Conservation (phyloP, 148 eudicot species). For the Mesembryanthemum crystallinum region DNA sequence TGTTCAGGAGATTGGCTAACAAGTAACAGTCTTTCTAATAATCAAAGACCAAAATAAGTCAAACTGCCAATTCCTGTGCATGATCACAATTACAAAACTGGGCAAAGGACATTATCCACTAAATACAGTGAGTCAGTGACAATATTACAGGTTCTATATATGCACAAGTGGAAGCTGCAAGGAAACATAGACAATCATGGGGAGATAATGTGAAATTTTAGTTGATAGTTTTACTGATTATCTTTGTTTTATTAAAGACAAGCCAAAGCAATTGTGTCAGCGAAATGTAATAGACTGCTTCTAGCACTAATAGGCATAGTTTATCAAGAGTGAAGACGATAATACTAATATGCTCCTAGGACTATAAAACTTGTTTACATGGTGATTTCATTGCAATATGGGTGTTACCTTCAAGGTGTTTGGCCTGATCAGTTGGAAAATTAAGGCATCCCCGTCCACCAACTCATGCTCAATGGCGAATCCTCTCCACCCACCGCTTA, state of each 20-base stretch:
- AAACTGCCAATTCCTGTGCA: background rate
- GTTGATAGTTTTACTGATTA: too few relatives aligned
- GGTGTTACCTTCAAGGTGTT: slow-evolving; percentile 51
- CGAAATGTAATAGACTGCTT: background rate
- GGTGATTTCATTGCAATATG: background rate
- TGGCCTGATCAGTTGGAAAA: slow-evolving; percentile 56
- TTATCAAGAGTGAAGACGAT: background rate
- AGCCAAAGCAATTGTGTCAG: background rate
- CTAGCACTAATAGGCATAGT: too few relatives aligned
- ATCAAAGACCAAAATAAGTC: background rate
- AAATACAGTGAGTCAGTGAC: background rate
- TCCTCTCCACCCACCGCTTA: slow-evolving; percentile 86
- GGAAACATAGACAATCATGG: background rate
- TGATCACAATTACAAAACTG: background rate
- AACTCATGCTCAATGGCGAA: slow-evolving; percentile 69
- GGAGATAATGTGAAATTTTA: background rate
- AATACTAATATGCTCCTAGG: too few relatives aligned
- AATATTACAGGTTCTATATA: background rate
- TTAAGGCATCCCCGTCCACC: slow-evolving; percentile 68
- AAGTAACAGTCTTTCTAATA: background rate
- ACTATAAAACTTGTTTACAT: background rate
- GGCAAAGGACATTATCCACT: background rate
- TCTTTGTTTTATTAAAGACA: background rate
- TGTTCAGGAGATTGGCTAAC: background rate
- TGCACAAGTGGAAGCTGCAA: background rate